Base-by-base conservation (phyloP, 2,329 filamentous ascomycete genomes). In the Sarocladium oryzae region DNA sequence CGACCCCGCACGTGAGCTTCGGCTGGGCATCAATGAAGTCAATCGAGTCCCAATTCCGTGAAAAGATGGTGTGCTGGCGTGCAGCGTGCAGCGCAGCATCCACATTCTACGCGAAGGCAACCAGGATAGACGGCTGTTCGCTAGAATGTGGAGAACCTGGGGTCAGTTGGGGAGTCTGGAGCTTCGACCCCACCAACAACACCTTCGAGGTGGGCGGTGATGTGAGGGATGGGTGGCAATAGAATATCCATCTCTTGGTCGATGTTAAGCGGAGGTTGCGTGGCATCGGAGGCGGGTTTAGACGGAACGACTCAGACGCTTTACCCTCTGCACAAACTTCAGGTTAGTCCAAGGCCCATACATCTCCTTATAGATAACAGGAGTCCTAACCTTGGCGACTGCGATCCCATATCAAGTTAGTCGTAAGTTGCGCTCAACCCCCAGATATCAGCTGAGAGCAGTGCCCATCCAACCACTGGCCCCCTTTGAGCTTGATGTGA, bases 61-160 rank as follows among this genome's bases (percentile, higher is more conserved):
- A 32, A 16, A 20, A 48, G 43, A 48, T 48, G 43, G 43, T 48
- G 43, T 48, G 43, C 28, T 48, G 43, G 43, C 28, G 24, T 48
- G 43, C 43, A 48, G 43, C 26, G 7, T 48, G 26, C 43, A 48
- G 43, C 26, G 43, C 43, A 48, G 43, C 43, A 32, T 48, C 43
- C 43, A 48, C 28, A 33, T 26, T 48, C 8, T 6, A 10, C 8
- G 13, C 10, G 10, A 26, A 13, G 4, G 4, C 16, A 5, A 32
- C 43, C 32, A 48, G 26, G 43, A 18, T n/a, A 16, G 43, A 30
- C 20, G 16, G 26, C 28, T 21, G 26, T 48, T 32, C 43, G 26
- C 33, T n/a, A 7, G 40, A 15, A 26, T 48, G 43, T 48, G 43
- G 43, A 33, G 43, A 48, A 48, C 33, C 43, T 21, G 43, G 43